Evolutionary conservation across 352 stramenopile species (phyloP).

Genomic region (Phytophthora constricta): DNA sequence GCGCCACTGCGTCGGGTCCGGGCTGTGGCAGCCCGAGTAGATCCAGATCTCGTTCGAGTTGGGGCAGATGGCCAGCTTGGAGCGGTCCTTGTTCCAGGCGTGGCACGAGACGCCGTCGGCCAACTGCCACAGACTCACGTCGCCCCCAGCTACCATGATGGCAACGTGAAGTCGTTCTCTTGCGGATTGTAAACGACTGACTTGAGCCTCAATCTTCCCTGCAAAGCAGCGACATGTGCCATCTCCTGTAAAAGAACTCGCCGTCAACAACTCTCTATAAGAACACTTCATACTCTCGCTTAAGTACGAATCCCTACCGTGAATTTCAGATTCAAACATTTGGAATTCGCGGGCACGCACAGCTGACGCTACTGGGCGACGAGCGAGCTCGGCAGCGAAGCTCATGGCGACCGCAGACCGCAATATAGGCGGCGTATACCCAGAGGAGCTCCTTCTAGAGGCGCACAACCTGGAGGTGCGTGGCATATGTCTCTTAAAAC

Average conservation of each 20-base stretch:
- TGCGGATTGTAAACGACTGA: constrained; percentile 36
- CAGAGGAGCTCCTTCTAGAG: constrained; percentile 68
- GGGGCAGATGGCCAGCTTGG: constrained; percentile 90
- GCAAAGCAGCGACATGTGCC: constrained; percentile 11
- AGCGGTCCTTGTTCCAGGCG: constrained; percentile 92
- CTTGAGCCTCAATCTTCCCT: constrained; percentile 7
- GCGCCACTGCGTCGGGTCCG: constrained; percentile 83
- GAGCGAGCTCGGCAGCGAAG: background rate
- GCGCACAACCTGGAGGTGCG: constrained; percentile 68
- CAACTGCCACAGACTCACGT: constrained; percentile 77
- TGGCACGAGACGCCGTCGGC: constrained; percentile 91
- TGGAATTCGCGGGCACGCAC: background rate
- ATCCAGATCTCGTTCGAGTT: constrained; percentile 95
- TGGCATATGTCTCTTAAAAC: background rate
- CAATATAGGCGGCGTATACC: constrained; percentile 20
- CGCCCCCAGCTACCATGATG: constrained; percentile 39
- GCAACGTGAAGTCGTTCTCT: constrained; percentile 20
- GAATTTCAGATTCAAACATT: constrained; percentile 20
- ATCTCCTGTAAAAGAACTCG: constrained; percentile 35
- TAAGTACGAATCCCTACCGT: too few species aligned
- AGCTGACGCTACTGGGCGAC: background rate
- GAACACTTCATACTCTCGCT: constrained; percentile 57
- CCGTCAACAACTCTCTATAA: constrained; percentile 25
- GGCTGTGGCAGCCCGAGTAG: constrained; percentile 82
- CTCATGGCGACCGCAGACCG: constrained; percentile 36